Percentiles rank a stretch among this genome's conserved stretches.
Evolutionary conservation across 306 rosid genomes (phyloP).

Genomic region (Pueraria montana): DNA sequence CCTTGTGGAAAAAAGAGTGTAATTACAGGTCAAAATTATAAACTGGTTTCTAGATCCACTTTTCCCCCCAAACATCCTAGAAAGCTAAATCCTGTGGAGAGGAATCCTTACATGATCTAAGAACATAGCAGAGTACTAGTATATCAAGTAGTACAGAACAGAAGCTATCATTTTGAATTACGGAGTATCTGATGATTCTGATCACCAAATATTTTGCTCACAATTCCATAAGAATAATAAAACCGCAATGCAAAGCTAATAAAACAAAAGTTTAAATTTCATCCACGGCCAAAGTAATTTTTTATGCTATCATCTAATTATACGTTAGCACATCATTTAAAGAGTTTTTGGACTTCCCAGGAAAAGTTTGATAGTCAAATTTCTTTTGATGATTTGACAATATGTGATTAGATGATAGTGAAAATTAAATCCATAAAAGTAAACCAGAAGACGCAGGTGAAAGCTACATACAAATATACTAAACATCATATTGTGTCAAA

Average conservation of each 20-base stretch:
- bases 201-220: slow-evolving; percentile 1
- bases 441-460: neutral
- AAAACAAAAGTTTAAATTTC: neutral
- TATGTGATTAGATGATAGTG: neutral
- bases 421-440: neutral
- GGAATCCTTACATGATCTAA: neutral
- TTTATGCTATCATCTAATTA: neutral
- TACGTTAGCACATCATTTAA: neutral
- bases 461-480: slow-evolving; percentile 12
- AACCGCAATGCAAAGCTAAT: neutral
- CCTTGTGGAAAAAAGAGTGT: neutral
- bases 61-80: neutral
- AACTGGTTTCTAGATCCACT: neutral
- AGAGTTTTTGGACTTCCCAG: neutral
- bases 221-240: slow-evolving; percentile 25
- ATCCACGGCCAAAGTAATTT: neutral
- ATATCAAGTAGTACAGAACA: slow-evolving; percentile 22
- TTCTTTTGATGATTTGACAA: neutral
- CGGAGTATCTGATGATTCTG: slow-evolving; percentile 13
- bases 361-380: neutral
- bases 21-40: neutral
- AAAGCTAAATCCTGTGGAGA: neutral
- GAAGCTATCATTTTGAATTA: neutral
- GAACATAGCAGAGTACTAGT: neutral
- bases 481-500: slow-evolving; percentile 13